Percentiles rank a stretch among this genome's conserved stretches.
Conservation (phyloP, 768 basidiomycete species). For the Calocybe gangraenosa region DNA sequence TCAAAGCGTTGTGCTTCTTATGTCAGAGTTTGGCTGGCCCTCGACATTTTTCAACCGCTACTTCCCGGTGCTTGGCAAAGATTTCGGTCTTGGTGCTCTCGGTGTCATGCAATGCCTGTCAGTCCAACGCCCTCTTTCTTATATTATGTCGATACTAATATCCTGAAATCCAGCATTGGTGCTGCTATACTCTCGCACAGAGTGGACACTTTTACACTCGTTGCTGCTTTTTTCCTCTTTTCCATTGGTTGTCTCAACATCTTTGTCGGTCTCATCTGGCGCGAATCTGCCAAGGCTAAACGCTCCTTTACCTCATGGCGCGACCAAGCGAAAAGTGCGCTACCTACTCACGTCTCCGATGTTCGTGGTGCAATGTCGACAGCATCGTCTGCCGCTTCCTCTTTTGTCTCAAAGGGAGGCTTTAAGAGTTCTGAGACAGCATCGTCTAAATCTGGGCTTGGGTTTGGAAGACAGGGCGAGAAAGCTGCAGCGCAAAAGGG, state of each 20-base stretch:
- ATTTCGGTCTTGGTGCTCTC: conserved; percentile 83
- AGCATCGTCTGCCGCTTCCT: conserved; percentile 20
- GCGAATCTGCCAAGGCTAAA: conserved; percentile 53
- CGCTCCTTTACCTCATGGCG: conserved; percentile 66
- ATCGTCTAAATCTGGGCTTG: conserved; percentile 48
- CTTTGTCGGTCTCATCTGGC: conserved; percentile 70
- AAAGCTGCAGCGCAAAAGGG: conserved; percentile 65
- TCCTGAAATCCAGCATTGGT: conserved; percentile 43
- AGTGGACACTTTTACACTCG: conserved; percentile 86
- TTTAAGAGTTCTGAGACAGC: conserved; percentile 10
- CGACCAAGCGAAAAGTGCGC: conserved; percentile 44
- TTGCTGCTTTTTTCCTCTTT: conserved; percentile 90
- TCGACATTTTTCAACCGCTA: conserved; percentile 72
- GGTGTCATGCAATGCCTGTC: conserved; percentile 86
- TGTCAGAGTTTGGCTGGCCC: conserved; percentile 85
- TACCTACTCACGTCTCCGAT: conserved; percentile 44
- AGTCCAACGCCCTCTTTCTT: conserved; percentile 18
- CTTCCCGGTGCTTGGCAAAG: conserved; percentile 82
- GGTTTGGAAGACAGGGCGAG: conserved; percentile 80
- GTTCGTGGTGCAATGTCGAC: conserved; percentile 30
- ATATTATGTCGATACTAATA: neutral
- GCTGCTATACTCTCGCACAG: conserved; percentile 72
- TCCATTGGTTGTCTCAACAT: conserved; percentile 88
- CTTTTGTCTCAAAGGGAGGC: conserved; percentile 32
- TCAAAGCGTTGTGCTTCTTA: conserved; percentile 73